Evolutionary conservation across 129 eudicot species (phyloP).

Genomic region (Flaveria bidentis): DNA sequence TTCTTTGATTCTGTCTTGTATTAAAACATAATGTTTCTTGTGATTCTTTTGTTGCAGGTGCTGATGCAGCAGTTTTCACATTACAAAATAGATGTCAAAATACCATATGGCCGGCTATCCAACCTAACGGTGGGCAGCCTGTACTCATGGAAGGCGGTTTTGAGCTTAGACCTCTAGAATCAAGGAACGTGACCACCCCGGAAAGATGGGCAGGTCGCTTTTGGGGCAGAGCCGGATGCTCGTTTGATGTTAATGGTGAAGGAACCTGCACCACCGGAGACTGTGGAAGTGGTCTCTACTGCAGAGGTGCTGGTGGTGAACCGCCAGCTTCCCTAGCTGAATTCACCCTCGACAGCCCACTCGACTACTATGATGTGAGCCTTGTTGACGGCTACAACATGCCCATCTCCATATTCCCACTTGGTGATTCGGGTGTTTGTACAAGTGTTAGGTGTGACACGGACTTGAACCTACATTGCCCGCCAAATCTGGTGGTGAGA

Average conservation of each 20-base stretch:
- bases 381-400: slow-evolving; percentile 74
- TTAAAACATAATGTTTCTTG: neutral
- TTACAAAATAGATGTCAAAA: slow-evolving; percentile 52
- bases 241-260: slow-evolving; percentile 35
- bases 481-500: slow-evolving; percentile 38
- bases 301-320: slow-evolving; percentile 52
- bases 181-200: slow-evolving; percentile 43
- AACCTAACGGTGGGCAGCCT: slow-evolving; percentile 47
- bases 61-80: slow-evolving; percentile 52
- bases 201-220: slow-evolving; percentile 69
- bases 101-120: slow-evolving; percentile 73
- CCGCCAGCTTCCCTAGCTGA: slow-evolving; percentile 70
- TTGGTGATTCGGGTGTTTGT: slow-evolving; percentile 46
- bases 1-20: neutral
- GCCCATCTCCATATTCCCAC: slow-evolving; percentile 55
- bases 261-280: slow-evolving; percentile 64
- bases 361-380: slow-evolving; percentile 73
- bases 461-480: slow-evolving; percentile 54
- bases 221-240: slow-evolving; percentile 67
- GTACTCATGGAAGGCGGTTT: slow-evolving; percentile 56
- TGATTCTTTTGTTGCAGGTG: slow-evolving; percentile 39
- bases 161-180: slow-evolving; percentile 38
- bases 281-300: slow-evolving; percentile 52
- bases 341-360: slow-evolving; percentile 53
- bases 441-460: slow-evolving; percentile 40